Conservation (phyloP, 208 protist genomes). For the Trypanosoma platydactyli region DNA sequence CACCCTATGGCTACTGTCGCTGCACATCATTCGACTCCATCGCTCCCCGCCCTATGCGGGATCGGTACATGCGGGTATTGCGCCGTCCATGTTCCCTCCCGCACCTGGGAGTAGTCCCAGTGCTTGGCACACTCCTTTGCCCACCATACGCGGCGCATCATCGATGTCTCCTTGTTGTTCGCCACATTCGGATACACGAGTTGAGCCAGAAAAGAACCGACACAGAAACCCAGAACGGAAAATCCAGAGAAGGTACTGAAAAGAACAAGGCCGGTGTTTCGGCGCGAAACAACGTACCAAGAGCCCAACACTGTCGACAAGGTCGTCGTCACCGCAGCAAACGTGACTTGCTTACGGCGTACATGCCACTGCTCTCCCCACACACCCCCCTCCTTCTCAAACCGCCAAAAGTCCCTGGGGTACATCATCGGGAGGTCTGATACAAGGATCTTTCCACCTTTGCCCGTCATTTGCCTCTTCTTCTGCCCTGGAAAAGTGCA, state of each 20-base stretch:
- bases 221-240: conserved; percentile 77
- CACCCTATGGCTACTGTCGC: no score
- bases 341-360: conserved; percentile 80
- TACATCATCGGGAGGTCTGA: conserved; percentile 90
- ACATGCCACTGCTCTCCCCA: conserved; percentile 81
- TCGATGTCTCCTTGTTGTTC: conserved; percentile 86
- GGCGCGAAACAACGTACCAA: conserved; percentile 61
- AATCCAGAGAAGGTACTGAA: conserved; percentile 84
- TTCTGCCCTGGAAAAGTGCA: not conserved
- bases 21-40: no score
- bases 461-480: conserved; percentile 25
- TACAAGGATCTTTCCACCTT: conserved; percentile 61
- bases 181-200: conserved; percentile 76
- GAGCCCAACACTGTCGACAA: conserved; percentile 53
- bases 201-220: conserved; percentile 67
- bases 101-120: conserved; percentile 87
- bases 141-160: conserved; percentile 93
- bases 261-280: conserved; percentile 81
- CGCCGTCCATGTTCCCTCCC: conserved; percentile 56
- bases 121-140: conserved; percentile 91
- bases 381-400: conserved; percentile 82
- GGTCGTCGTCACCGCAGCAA: conserved; percentile 41
- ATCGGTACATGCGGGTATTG: conserved; percentile 59
- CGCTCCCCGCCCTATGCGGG: conserved; percentile 34
- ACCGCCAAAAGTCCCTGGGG: conserved; percentile 72